phyloP scores from a whole-genome alignment of 1,284 basidiomycete genomes.

The Cryptococcus deneoformans region DNA sequence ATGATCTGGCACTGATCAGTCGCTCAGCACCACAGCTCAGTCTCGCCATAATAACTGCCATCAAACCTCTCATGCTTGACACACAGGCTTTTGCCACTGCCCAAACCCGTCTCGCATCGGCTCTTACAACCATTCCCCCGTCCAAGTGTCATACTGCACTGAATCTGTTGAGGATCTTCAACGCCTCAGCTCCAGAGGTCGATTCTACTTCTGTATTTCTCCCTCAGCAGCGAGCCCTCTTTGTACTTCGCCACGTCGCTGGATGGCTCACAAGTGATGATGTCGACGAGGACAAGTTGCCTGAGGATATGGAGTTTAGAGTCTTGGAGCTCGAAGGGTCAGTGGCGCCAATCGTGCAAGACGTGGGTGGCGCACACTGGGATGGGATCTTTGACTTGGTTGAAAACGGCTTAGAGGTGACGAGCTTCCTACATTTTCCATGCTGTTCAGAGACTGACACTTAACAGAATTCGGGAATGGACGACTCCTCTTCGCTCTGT shows the following conservation, averaged over 20 bases:
- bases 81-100: conserved; percentile 72
- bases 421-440: conserved; percentile 12
- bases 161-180: conserved; percentile 65
- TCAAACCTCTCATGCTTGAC: conserved; percentile 64
- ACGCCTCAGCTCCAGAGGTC: conserved; percentile 69
- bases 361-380: conserved; percentile 84
- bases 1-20: not conserved
- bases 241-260: conserved; percentile 81
- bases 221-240: conserved; percentile 80
- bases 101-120: conserved; percentile 84
- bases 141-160: conserved; percentile 61
- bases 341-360: conserved; percentile 84
- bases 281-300: conserved; percentile 60
- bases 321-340: conserved; percentile 73
- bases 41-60: conserved; percentile 62
- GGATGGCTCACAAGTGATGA: conserved; percentile 76
- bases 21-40: conserved; percentile 63
- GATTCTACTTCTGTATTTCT: conserved; percentile 82
- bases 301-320: conserved; percentile 71
- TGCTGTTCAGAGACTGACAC: conserved; percentile 9
- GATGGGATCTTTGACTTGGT: conserved; percentile 87
- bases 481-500: conserved; percentile 60
- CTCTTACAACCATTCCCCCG: conserved; percentile 63
- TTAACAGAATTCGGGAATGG: conserved; percentile 60
- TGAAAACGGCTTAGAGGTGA: conserved; percentile 82